A percentile compares a stretch with the other conserved stretches of the same genome.
Evolutionary conservation across 2,329 filamentous ascomycete species (phyloP).

Genomic region (Aspergillus sp.): DNA sequence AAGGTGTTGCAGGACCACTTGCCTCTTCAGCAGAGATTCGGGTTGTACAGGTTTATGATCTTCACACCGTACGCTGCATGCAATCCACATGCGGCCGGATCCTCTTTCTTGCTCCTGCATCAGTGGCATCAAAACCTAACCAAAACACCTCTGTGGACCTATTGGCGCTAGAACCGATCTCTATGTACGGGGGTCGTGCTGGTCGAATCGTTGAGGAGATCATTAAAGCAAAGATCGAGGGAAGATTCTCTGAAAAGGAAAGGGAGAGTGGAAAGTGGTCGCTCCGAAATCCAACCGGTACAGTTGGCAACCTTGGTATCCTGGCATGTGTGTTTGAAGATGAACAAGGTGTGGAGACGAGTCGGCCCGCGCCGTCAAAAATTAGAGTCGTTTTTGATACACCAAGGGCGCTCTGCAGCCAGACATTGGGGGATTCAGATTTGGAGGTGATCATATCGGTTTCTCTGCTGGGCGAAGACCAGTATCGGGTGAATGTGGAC

Average conservation of each 20-base stretch:
- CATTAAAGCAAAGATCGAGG: constrained; percentile 80
- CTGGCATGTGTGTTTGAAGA: constrained; percentile 49
- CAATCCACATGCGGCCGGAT: constrained; percentile 42
- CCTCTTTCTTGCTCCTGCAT: constrained; percentile 36
- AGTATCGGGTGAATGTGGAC: constrained; percentile 57
- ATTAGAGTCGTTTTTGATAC: constrained; percentile 40
- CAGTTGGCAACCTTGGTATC: constrained; percentile 54
- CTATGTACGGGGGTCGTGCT: constrained; percentile 75
- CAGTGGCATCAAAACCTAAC: constrained; percentile 20
- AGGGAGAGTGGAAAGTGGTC: constrained; percentile 80
- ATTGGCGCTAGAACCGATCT: constrained; percentile 70
- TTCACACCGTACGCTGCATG: constrained; percentile 70
- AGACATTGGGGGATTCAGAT: constrained; percentile 33
- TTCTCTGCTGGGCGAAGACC: constrained; percentile 64
- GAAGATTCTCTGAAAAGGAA: constrained; percentile 78
- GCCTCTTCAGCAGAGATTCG: constrained; percentile 63
- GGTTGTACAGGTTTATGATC: constrained; percentile 70
- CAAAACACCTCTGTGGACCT: constrained; percentile 43
- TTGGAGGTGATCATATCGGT: constrained; percentile 61
- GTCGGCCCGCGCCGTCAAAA: constrained; percentile 49
- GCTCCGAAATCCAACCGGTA: constrained; percentile 66
- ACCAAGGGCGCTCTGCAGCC: constrained; percentile 27
- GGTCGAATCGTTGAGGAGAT: constrained; percentile 79
- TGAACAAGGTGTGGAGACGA: constrained; percentile 42
- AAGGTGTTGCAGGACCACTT: constrained; percentile 22